These are phyloP conservation scores for Nicotiana obtusifolia DNA, from an alignment of 257 asterid species.

Conservation along the genomic window DNA sequence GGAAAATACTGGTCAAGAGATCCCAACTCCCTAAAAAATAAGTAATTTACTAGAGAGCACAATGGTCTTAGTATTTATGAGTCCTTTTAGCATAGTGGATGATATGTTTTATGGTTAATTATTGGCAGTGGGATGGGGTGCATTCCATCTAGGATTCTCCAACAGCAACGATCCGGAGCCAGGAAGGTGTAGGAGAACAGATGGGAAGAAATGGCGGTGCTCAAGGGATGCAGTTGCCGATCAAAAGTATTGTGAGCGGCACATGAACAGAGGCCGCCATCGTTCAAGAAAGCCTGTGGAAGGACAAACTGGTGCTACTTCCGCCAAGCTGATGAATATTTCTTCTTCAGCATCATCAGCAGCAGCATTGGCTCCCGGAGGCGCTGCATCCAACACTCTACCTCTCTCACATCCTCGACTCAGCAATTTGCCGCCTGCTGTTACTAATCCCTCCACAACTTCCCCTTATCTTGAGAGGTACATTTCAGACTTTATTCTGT, in stretches of 20 bases:
- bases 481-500: neutral
- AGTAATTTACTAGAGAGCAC: neutral
- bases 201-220: constrained; percentile 99
- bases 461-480: constrained; percentile 44
- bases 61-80: neutral
- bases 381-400: constrained; percentile 30
- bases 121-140: constrained; percentile 85
- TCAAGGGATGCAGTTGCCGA: constrained; percentile 86
- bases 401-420: constrained; percentile 38
- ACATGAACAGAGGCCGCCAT: constrained; percentile 97
- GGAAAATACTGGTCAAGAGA: neutral
- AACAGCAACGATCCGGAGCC: constrained; percentile 82
- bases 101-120: neutral
- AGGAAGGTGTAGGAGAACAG: constrained; percentile 95
- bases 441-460: constrained; percentile 22
- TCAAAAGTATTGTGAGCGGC: constrained; percentile 95
- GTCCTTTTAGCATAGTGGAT: neutral
- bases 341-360: constrained; percentile 29
- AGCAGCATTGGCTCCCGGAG: constrained; percentile 32
- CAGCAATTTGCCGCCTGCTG: constrained; percentile 28
- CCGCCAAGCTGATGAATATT: constrained; percentile 25
- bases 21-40: neutral
- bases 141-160: constrained; percentile 70
- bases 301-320: constrained; percentile 45
- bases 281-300: constrained; percentile 99